Evolutionary conservation across 75 land plant genomes (phyloP).

Genomic region (Sequoiadendron giganteum): DNA sequence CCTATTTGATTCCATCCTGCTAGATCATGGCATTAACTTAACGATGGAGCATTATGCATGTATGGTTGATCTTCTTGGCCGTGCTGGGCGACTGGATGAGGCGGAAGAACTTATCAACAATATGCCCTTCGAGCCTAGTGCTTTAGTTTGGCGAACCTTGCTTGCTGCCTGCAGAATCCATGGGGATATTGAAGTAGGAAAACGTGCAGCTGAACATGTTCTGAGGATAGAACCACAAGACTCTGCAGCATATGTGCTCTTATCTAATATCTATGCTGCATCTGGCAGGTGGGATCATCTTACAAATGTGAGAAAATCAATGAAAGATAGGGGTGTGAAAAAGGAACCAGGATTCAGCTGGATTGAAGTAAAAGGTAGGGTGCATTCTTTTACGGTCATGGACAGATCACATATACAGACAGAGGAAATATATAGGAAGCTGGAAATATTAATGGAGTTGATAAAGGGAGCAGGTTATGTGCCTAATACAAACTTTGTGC

Average conservation of each 20-base stretch:
- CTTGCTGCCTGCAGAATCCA: slow-evolving; percentile 55
- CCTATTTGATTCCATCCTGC: slow-evolving; percentile 34
- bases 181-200: slow-evolving; percentile 45
- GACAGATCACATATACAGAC: slow-evolving; percentile 6
- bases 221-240: slow-evolving; percentile 41
- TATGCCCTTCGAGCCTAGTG: slow-evolving; percentile 63
- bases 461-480: not conserved
- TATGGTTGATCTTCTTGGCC: slow-evolving; percentile 73
- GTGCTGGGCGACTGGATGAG: slow-evolving; percentile 49
- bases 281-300: slow-evolving; percentile 52
- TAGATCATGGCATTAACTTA: slow-evolving; percentile 25
- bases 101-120: slow-evolving; percentile 53
- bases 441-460: slow-evolving; percentile 3
- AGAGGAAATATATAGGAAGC: not conserved
- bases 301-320: slow-evolving; percentile 27
- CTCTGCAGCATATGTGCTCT: slow-evolving; percentile 47
- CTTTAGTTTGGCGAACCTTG: slow-evolving; percentile 57
- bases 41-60: slow-evolving; percentile 63
- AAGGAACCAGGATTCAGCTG: slow-evolving; percentile 51
- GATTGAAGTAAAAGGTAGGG: not conserved
- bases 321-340: slow-evolving; percentile 34
- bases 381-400: not conserved
- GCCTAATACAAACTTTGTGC: not conserved
- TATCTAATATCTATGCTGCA: slow-evolving; percentile 48
- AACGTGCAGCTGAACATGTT: slow-evolving; percentile 34